Conservation (phyloP, 2,329 filamentous ascomycete species). For the Berkeleyomyces rouxiae region DNA sequence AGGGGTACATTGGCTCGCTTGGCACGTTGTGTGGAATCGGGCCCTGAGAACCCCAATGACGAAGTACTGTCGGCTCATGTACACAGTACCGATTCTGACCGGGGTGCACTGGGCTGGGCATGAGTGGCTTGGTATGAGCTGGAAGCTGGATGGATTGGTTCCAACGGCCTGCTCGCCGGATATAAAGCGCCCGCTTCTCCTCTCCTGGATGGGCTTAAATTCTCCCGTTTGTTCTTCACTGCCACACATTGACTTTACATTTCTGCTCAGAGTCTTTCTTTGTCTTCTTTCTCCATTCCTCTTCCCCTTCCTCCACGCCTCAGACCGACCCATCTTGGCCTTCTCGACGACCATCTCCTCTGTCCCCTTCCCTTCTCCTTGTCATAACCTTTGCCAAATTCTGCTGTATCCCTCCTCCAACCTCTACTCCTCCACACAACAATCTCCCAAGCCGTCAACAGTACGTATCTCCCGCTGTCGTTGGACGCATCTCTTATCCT, state of each 20-base stretch:
- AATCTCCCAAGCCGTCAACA: not conserved
- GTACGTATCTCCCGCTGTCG: not conserved
- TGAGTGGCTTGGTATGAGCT: not conserved
- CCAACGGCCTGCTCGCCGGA: not conserved
- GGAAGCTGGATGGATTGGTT: not conserved
- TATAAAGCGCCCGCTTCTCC: conserved; percentile 4
- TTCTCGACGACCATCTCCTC: not conserved
- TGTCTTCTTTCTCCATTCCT: not conserved
- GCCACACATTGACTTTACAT: not conserved
- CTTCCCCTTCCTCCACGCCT: not conserved
- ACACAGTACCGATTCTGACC: not conserved
- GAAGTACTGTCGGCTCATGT: not conserved
- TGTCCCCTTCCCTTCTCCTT: not conserved
- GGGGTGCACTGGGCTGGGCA: not conserved
- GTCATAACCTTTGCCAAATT: not conserved
- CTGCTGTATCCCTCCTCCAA: not conserved
- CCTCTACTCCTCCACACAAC: too few species aligned
- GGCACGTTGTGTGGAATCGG: not conserved
- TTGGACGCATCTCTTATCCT: not conserved
- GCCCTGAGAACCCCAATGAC: not conserved
- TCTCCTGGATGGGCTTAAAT: not conserved
- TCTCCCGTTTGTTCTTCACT: not conserved
- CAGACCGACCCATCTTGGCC: not conserved
- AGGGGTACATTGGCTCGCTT: not conserved
- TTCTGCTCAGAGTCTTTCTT: not conserved